These are phyloP conservation scores for Ilex paraguariensis DNA, from an alignment of 305 asterid species.

Conservation along the genomic window DNA sequence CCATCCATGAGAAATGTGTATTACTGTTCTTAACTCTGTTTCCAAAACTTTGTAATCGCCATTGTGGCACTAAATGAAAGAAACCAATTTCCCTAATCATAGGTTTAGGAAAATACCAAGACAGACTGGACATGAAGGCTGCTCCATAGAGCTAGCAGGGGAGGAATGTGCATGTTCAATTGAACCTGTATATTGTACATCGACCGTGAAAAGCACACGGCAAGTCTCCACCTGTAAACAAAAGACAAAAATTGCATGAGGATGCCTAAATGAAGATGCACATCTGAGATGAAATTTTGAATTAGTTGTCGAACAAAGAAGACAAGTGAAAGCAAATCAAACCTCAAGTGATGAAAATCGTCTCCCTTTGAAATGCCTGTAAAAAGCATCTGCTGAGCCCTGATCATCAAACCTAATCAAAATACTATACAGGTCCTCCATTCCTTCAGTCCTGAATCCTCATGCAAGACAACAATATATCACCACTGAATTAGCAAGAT, in stretches of 20 bases:
- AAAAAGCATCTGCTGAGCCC: slow-evolving; percentile 69
- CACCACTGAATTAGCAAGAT: slow-evolving; percentile 6
- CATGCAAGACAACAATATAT: slow-evolving; percentile 13
- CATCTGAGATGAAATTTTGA: slow-evolving; percentile 6
- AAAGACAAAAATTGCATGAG: slow-evolving; percentile 18
- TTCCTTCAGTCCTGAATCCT: slow-evolving; percentile 65
- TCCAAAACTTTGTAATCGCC: no score
- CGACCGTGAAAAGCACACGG: slow-evolving; percentile 59
- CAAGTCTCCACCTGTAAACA: slow-evolving; percentile 66
- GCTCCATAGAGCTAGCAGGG: slow-evolving; percentile 66
- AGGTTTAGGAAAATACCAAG: slow-evolving; percentile 49
- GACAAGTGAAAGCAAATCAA: slow-evolving; percentile 10
- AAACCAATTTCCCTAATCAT: no score
- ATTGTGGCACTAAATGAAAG: no score
- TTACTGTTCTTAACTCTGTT: no score
- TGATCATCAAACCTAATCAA: slow-evolving; percentile 76
- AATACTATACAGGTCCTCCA: slow-evolving; percentile 73
- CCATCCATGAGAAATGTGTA: no score
- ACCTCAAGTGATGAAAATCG: slow-evolving; percentile 88
- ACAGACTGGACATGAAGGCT: slow-evolving; percentile 90
- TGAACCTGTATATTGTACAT: slow-evolving; percentile 84
- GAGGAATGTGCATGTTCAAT: slow-evolving; percentile 76
- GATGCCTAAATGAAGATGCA: slow-evolving; percentile 4
- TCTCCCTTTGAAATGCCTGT: slow-evolving; percentile 65
- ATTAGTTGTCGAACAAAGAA: slow-evolving; percentile 10